Percentiles rank a stretch among this genome's conserved stretches.
Evolutionary conservation across 2,329 filamentous ascomycete species (phyloP).

Genomic region (Xylaria sp.): DNA sequence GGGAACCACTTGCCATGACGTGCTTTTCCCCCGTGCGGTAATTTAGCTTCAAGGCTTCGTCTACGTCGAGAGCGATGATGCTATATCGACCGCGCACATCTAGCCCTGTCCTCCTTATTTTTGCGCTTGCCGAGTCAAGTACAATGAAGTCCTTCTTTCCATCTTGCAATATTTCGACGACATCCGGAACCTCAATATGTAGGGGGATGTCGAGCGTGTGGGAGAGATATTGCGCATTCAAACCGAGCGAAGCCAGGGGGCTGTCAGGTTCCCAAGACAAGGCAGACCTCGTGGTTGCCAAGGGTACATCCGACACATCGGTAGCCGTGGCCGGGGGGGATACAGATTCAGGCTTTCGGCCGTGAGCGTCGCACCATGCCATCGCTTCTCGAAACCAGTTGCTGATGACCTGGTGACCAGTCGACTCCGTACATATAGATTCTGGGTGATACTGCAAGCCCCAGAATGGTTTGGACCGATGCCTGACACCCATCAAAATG

Average conservation of each 20-base stretch:
- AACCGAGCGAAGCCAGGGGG: constrained; percentile 30
- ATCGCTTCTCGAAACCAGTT: constrained; percentile 71
- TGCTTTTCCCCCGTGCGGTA: constrained; percentile 48
- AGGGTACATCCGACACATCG: constrained; percentile 3
- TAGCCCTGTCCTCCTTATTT: constrained; percentile 37
- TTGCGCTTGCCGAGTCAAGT: constrained; percentile 55
- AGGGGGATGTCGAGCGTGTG: constrained; percentile 40
- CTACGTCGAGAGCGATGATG: constrained; percentile 64
- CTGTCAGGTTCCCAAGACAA: constrained; percentile 23
- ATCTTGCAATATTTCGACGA: constrained; percentile 47
- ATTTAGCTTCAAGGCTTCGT: constrained; percentile 51
- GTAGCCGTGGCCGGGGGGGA: not conserved
- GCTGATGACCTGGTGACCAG: constrained; percentile 57
- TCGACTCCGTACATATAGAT: constrained; percentile 72
- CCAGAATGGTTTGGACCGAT: constrained; percentile 68
- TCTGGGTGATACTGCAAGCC: constrained; percentile 89
- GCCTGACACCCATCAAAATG: constrained; percentile 72
- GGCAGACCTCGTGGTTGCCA: not conserved
- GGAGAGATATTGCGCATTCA: constrained; percentile 36
- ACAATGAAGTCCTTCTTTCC: constrained; percentile 46
- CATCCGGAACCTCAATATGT: constrained; percentile 46
- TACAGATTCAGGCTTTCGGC: constrained; percentile 15
- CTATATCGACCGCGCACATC: constrained; percentile 60
- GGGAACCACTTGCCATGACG: constrained; percentile 30
- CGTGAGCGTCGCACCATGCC: constrained; percentile 45